phyloP scores from a whole-genome alignment of 169 alveolate genomes.

The Plasmodium gaboni region DNA sequence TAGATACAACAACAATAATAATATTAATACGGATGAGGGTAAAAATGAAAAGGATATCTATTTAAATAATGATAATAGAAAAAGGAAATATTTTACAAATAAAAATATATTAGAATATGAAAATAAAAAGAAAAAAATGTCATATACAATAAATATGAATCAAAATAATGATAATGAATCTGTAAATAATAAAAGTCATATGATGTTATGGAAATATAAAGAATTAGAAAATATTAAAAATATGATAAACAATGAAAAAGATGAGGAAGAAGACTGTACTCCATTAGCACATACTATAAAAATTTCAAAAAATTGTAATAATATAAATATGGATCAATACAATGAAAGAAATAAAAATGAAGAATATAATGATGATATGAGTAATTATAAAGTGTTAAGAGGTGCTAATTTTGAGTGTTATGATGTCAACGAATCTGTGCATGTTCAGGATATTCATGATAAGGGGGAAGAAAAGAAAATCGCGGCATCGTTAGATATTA shows the following conservation, averaged over 20 bases:
- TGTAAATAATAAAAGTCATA: not conserved
- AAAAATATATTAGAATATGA: not conserved
- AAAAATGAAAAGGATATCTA: not conserved
- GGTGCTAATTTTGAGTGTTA: not conserved
- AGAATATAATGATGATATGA: too few relatives aligned
- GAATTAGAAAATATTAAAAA: too few relatives aligned
- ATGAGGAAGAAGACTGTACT: too few relatives aligned
- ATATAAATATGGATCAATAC: too few relatives aligned
- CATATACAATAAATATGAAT: not conserved
- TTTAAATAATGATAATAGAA: too few relatives aligned
- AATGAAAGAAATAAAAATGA: too few relatives aligned
- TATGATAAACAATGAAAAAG: too few relatives aligned
- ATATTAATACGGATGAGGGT: not conserved
- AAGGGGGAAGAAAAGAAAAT: not conserved
- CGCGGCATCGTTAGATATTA: not conserved
- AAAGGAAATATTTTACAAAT: too few relatives aligned
- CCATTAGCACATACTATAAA: too few relatives aligned
- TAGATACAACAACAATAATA: not conserved
- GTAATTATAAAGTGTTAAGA: too few relatives aligned
- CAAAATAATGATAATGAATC: not conserved
- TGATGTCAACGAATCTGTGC: not conserved
- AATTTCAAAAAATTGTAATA: too few relatives aligned
- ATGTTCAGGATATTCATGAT: not conserved
- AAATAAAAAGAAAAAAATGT: not conserved
- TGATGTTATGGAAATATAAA: too few relatives aligned